Evolutionary conservation across 1,284 basidiomycete genomes (phyloP).

Genomic region (Peniophora sp.): DNA sequence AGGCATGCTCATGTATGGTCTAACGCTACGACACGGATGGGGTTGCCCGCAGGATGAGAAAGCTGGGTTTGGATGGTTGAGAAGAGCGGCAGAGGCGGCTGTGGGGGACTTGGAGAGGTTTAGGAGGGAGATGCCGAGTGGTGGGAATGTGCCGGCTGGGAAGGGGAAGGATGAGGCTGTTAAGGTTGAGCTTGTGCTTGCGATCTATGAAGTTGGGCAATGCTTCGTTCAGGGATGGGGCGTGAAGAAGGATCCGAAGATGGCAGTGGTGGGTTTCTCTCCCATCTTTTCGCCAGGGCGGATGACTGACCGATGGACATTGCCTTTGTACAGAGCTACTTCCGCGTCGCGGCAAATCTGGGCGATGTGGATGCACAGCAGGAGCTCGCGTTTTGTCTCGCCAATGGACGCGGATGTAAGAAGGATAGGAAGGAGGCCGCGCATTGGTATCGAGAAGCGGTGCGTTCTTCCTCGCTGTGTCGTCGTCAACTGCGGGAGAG

Average conservation of each 20-base stretch:
- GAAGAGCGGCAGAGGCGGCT: constrained; percentile 73
- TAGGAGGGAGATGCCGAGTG: constrained; percentile 14
- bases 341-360: constrained; percentile 73
- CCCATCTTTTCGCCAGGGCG: background rate
- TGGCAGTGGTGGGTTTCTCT: constrained; percentile 55
- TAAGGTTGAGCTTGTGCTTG: constrained; percentile 76
- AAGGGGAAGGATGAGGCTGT: constrained; percentile 20
- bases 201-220: constrained; percentile 88
- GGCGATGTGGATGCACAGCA: constrained; percentile 85
- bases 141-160: constrained; percentile 17
- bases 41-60: constrained; percentile 73
- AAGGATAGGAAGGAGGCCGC: constrained; percentile 83
- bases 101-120: constrained; percentile 64
- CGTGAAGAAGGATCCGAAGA: constrained; percentile 76
- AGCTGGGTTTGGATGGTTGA: constrained; percentile 77
- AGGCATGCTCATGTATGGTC: constrained; percentile 91
- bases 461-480: constrained; percentile 27
- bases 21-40: constrained; percentile 87
- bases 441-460: constrained; percentile 83
- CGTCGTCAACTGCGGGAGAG: constrained; percentile 1
- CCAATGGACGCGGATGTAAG: constrained; percentile 85
- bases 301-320: background rate
- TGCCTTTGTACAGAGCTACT: constrained; percentile 58
- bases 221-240: constrained; percentile 93
- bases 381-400: constrained; percentile 78